Evolutionary conservation across 306 rosid species (phyloP), one percentile per base, ranked within the genome.

Genomic region (Luffa acutangula): DNA sequence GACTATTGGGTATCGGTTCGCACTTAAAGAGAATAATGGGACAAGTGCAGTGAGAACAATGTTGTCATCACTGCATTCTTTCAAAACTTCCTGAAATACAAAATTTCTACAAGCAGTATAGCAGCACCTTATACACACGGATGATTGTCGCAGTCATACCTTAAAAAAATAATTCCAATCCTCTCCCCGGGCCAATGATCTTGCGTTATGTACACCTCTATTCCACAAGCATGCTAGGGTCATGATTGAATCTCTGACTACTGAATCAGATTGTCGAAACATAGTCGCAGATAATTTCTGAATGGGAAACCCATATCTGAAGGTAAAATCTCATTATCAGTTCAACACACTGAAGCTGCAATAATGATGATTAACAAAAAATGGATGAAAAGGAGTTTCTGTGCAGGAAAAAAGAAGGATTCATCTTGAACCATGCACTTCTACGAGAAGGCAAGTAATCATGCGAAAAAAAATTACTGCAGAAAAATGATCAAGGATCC

Each of bases 101-200:
- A 74, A 51, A 12, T 17, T 51, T n/a, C 12, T 25, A 45, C 57
- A 74, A 4, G 42, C 78, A 33, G 56, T 8, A 51, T 4, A 74
- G 60, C 60, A 51, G 14, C 46, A 42, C 17, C 20, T 33, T 5
- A 8, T 12, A 20, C 13, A 73, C 34, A 42, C 18, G n/a, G 37
- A 21, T 15, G 49, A 69, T 9, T 25, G 77, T 25, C 3, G 13
- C 10, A 45, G 42, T 6, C 59, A 14, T 92, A 92, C 98, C 98
- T 90, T 89, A 31, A 92, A 85, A 87, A 94, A 90, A 70, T 69
- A 70, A 53, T 83, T 79, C 96, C 96, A 94, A 78, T 88, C 90
- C 13, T 85, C 88, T 57, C 98, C 97, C 39, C 83, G 89, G 57
- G 89, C 94, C 84, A 92, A 71, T 69, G 84, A 75, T 46, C 63